phyloP scores from a whole-genome alignment of 352 stramenopile species.

The Blastocystis sp. region DNA sequence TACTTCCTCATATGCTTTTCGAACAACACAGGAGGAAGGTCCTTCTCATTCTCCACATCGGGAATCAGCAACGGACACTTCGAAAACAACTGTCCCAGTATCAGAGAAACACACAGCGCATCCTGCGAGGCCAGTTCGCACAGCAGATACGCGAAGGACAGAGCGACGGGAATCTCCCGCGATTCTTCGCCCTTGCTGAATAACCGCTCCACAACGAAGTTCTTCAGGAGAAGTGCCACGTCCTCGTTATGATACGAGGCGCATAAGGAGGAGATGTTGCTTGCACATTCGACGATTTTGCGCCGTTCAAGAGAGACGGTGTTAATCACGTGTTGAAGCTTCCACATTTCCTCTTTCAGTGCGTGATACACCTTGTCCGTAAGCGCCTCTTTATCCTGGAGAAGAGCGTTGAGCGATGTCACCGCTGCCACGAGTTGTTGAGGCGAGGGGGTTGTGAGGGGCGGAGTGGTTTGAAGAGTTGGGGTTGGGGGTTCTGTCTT shows the following conservation, averaged over 20 bases:
- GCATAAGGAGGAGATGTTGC: background rate
- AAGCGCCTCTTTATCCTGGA: background rate
- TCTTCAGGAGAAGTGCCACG: background rate
- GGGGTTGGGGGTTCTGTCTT: too few species aligned
- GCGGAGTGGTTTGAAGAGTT: too few species aligned
- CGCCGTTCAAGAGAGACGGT: background rate
- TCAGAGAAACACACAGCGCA: background rate
- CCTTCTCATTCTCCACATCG: too few species aligned
- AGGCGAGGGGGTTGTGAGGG: background rate
- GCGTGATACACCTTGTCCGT: background rate
- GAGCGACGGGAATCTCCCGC: background rate
- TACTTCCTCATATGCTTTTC: background rate
- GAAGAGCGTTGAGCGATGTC: background rate
- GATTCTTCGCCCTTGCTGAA: conserved; percentile 7
- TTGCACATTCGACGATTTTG: background rate
- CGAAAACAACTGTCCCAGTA: conserved; percentile 5
- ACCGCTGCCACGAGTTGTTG: background rate
- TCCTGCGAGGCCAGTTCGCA: background rate
- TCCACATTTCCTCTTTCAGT: conserved; percentile 21
- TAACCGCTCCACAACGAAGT: background rate
- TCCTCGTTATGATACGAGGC: background rate
- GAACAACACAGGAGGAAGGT: background rate
- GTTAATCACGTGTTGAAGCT: conserved; percentile 5
- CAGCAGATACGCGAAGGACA: background rate
- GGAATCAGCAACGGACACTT: background rate